phyloP scores from a whole-genome alignment of 1,139 yeast species.

The Taphrina wiesneri region DNA sequence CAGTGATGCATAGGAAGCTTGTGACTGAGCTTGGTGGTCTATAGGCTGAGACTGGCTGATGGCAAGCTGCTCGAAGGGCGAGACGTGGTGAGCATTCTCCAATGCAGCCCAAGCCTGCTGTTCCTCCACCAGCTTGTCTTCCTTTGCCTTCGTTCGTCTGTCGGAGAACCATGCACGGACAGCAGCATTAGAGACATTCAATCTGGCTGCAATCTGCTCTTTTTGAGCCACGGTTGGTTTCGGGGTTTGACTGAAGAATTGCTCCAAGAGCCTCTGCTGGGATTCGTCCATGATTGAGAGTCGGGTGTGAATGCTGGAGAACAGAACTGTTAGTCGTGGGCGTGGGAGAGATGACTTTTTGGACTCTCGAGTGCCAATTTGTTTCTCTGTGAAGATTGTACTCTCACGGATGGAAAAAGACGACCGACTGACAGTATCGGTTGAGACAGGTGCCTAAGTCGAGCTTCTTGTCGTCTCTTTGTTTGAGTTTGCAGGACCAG shows the following conservation, averaged over 20 bases:
- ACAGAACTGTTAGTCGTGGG: background rate
- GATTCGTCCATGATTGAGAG: slow-evolving; percentile 5
- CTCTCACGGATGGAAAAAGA: background rate
- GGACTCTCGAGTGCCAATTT: too few species aligned
- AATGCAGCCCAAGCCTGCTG: slow-evolving; percentile 13
- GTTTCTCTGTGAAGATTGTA: too few species aligned
- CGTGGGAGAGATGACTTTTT: too few species aligned
- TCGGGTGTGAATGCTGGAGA: background rate
- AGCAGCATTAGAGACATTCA: background rate
- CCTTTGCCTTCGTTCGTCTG: slow-evolving; percentile 7
- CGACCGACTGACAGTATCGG: too few species aligned
- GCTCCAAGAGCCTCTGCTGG: slow-evolving; percentile 2
- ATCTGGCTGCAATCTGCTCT: slow-evolving; percentile 1
- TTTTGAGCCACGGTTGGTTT: slow-evolving; percentile 12
- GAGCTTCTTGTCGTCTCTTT: too few species aligned
- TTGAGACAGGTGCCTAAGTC: too few species aligned
- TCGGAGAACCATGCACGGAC: slow-evolving; percentile 12
- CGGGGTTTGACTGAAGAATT: background rate
- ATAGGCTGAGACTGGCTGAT: background rate
- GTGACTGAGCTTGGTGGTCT: slow-evolving; percentile 7
- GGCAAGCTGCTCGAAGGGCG: background rate
- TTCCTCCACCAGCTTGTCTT: slow-evolving; percentile 14
- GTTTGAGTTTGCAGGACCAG: too few species aligned
- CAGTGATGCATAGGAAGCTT: slow-evolving; percentile 16
- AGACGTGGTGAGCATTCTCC: slow-evolving; percentile 11